phyloP scores from a whole-genome alignment of 176 grass and related monocot genomes.

The Stipa capillata region DNA sequence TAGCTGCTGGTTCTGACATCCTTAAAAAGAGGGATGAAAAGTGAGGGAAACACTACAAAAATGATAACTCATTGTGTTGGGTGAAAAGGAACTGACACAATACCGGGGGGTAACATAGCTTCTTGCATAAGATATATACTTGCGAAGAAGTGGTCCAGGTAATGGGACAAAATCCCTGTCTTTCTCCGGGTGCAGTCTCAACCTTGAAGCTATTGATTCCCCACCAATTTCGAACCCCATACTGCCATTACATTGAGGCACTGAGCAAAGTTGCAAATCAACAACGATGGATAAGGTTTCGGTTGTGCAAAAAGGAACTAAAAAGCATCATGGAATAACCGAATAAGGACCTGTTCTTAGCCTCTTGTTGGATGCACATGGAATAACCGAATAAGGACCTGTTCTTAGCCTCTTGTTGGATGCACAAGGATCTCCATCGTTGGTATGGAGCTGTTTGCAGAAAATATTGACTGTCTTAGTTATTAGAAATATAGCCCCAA shows the following conservation, averaged over 20 bases:
- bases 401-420: constrained; percentile 46
- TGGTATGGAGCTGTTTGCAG: constrained; percentile 58
- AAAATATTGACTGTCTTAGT: constrained; percentile 8
- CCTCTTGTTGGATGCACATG: constrained; percentile 43
- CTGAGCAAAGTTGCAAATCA: constrained; percentile 38
- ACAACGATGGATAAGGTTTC: neutral
- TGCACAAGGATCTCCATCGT: constrained; percentile 16
- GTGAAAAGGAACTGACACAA: neutral
- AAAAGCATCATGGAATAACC: neutral
- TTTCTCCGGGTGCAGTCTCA: constrained; percentile 66
- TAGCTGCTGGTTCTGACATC: constrained; percentile 58
- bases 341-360: constrained; percentile 44
- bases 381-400: constrained; percentile 40
- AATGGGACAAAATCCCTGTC: constrained; percentile 68
- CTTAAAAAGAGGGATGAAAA: constrained; percentile 24
- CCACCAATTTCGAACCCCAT: constrained; percentile 4
- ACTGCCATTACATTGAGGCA: neutral
- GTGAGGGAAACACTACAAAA: too few relatives aligned
- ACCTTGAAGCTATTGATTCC: constrained; percentile 44
- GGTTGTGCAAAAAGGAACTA: constrained; percentile 15
- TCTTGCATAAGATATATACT: constrained; percentile 91
- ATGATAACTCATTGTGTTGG: neutral
- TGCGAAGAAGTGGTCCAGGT: constrained; percentile 54
- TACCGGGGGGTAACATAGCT: constrained; percentile 62
- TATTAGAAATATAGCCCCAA: neutral